Conservation (phyloP, 2,329 filamentous ascomycete genomes). For the Cadophora gregata region DNA sequence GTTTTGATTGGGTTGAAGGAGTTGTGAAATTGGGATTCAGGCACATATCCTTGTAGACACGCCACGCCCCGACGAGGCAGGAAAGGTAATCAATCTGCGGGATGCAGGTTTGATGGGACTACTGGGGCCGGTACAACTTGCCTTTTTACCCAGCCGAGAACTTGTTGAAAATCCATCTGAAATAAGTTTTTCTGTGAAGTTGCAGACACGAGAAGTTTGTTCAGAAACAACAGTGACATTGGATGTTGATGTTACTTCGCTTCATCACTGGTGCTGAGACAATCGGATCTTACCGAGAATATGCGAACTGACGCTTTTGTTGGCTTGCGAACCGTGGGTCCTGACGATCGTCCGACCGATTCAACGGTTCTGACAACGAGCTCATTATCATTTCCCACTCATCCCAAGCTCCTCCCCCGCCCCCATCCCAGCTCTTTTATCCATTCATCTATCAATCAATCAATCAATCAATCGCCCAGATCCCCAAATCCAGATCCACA, state of each 20-base stretch:
- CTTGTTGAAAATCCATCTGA: no score
- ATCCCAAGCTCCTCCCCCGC: not conserved
- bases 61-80: not conserved
- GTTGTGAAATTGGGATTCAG: not conserved
- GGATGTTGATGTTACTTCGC: not conserved
- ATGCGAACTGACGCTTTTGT: not conserved
- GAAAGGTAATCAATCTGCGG: constrained; percentile 1
- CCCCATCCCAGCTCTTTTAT: not conserved
- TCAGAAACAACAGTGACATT: not conserved
- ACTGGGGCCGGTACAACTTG: not conserved
- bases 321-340: not conserved
- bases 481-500: not conserved
- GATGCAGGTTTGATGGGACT: not conserved
- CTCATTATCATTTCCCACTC: not conserved
- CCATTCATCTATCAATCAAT: not conserved
- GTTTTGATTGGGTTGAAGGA: not conserved
- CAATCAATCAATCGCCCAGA: not conserved
- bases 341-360: not conserved
- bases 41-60: not conserved
- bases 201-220: not conserved
- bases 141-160: not conserved
- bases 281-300: not conserved
- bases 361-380: not conserved
- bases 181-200: not conserved
- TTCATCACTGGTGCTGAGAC: not conserved